Base-by-base conservation (phyloP, 2,329 filamentous ascomycete species). In the Atkinsonella texensis region DNA sequence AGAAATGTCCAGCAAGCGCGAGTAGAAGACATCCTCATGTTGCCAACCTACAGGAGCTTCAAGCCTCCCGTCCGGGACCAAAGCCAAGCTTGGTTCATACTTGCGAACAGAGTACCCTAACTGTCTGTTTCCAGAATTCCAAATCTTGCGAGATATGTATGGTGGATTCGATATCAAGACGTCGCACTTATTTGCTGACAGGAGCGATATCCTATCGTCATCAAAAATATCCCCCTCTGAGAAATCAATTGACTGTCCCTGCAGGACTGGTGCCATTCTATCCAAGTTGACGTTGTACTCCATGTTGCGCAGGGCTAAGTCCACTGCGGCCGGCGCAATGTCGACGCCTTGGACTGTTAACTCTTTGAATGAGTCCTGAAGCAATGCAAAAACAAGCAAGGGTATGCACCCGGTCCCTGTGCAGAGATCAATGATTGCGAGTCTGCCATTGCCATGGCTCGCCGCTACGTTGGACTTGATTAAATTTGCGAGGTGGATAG, bases 341-440 rank as follows among this genome's bases (percentile, higher is more conserved):
- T 97, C 91, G 17, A 95, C 66, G 4, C 87, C 91, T 0, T 75
- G 61, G n/a, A 87, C 69, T 4, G 70, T 65, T 8, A 87, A 58
- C 0, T 57, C 47, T 1, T 64, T 58, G 48, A 72, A 65, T 18
- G 65, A 60, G 60, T 63, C 53, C 17, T 67, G 67, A 39, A 89
- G 75, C 10, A 83, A 73, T 38, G 82, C 73, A 55, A 85, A 80
- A 7, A 95, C 74, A 3, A 88, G 77, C 9, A 97, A 76, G 0
- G 89, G 79, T 56, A 97, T 95, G 68, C 91, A 96, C 4, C 93
- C 93, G 5, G 87, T 88, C 10, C 93, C 93, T 0, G 89, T 90
- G 66, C 93, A 97, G 32, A 96, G 73, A 65, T 98, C 93, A 9
- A 96, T 66, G 41, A 97, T 72, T 12, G 74, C 76, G 12, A 94